These are phyloP conservation scores for Serpula lacrymans DNA, from an alignment of 768 basidiomycete species.

Conservation along the genomic window DNA sequence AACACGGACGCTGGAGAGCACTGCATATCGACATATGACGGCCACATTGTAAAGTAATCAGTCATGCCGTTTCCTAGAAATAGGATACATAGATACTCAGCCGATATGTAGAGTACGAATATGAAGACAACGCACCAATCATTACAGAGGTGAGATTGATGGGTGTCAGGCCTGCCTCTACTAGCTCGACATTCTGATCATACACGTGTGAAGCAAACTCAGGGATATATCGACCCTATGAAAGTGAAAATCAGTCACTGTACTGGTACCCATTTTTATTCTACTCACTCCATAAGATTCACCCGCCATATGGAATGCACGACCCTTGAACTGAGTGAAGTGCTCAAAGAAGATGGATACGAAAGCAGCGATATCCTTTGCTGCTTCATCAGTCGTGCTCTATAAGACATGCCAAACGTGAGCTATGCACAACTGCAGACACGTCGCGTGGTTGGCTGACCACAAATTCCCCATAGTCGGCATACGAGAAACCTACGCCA, in stretches of 20 bases:
- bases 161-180: slow-evolving; percentile 43
- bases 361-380: slow-evolving; percentile 68
- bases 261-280: no score
- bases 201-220: slow-evolving; percentile 46
- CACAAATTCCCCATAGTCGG: slow-evolving; percentile 39
- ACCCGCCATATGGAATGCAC: slow-evolving; percentile 58
- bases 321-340: slow-evolving; percentile 67
- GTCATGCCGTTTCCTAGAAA: slow-evolving; percentile 42
- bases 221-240: slow-evolving; percentile 50
- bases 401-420: slow-evolving; percentile 16
- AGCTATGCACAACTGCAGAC: not conserved
- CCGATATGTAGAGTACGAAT: no score
- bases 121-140: slow-evolving; percentile 34
- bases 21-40: slow-evolving; percentile 49
- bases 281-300: slow-evolving; percentile 55
- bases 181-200: slow-evolving; percentile 43
- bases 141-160: slow-evolving; percentile 48
- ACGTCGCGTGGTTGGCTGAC: slow-evolving; percentile 19
- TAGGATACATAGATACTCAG: not conserved
- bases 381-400: slow-evolving; percentile 65
- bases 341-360: slow-evolving; percentile 72
- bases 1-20: slow-evolving; percentile 50
- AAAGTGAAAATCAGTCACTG: not conserved
- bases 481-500: slow-evolving; percentile 45
- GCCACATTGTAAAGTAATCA: slow-evolving; percentile 34